Conservation (phyloP, 75 land plant species). For the Sequoiadendron giganteum region DNA sequence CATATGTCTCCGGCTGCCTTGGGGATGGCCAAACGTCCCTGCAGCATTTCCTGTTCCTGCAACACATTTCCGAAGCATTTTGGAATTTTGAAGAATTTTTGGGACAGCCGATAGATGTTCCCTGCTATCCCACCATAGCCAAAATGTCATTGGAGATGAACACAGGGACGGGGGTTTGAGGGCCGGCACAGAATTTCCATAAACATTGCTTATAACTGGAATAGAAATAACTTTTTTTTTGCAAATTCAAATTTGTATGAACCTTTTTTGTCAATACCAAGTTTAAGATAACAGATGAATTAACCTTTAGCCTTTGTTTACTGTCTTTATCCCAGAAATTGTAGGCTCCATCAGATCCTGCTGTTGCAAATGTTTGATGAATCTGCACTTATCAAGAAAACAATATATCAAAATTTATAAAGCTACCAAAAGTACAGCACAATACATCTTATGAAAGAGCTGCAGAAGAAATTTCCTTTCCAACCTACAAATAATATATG, state of each 20-base stretch:
- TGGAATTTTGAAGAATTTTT: too few relatives aligned
- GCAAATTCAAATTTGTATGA: neutral
- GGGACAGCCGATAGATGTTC: too few relatives aligned
- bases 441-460: neutral
- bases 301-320: slow-evolving; percentile 97
- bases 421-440: neutral
- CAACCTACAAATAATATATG: neutral
- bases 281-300: neutral
- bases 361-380: slow-evolving; percentile 92
- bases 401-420: neutral
- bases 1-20: too few relatives aligned
- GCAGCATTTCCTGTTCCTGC: too few relatives aligned
- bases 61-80: too few relatives aligned
- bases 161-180: too few relatives aligned
- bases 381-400: slow-evolving; percentile 38
- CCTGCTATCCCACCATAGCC: too few relatives aligned
- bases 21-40: too few relatives aligned
- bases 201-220: neutral
- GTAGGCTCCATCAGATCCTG: slow-evolving; percentile 97
- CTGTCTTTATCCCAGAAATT: slow-evolving; percentile 99
- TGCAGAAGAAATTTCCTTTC: neutral
- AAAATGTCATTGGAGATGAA: too few relatives aligned
- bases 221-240: neutral
- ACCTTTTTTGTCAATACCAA: neutral
- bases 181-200: neutral